Evolutionary conservation across 768 basidiomycete genomes (phyloP).

Genomic region (Leucocoprinus leucothites): DNA sequence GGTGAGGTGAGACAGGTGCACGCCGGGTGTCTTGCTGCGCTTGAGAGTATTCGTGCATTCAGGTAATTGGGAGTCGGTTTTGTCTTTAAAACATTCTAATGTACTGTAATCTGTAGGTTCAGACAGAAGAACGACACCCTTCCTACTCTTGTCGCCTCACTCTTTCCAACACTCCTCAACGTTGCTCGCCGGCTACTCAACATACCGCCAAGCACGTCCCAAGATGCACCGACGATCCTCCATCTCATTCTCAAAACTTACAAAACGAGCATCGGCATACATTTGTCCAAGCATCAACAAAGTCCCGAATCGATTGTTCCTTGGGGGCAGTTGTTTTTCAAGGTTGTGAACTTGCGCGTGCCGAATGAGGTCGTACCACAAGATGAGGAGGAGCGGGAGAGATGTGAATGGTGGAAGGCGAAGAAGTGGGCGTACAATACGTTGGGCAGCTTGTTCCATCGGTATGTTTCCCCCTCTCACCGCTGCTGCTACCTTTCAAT

Average conservation of each 20-base stretch:
- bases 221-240: slow-evolving; percentile 79
- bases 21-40: slow-evolving; percentile 73
- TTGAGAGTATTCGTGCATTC: slow-evolving; percentile 79
- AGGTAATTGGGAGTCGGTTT: slow-evolving; percentile 38
- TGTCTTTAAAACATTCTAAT: too few species aligned
- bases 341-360: slow-evolving; percentile 69
- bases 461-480: slow-evolving; percentile 32
- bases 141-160: slow-evolving; percentile 51
- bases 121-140: slow-evolving; percentile 61
- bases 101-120: slow-evolving; percentile 51
- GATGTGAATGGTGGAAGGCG: slow-evolving; percentile 84
- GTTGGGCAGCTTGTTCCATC: slow-evolving; percentile 75
- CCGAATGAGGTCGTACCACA: slow-evolving; percentile 64
- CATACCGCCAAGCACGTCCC: slow-evolving; percentile 55
- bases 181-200: slow-evolving; percentile 70
- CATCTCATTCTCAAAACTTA: slow-evolving; percentile 88
- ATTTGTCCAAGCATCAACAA: slow-evolving; percentile 74
- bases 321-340: slow-evolving; percentile 84
- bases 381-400: slow-evolving; percentile 74
- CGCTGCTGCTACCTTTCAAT: not conserved
- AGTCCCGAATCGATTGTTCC: slow-evolving; percentile 72
- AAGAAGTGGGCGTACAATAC: slow-evolving; percentile 94
- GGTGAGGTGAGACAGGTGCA: slow-evolving; percentile 69
- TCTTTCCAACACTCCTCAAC: slow-evolving; percentile 75
- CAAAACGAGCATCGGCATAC: slow-evolving; percentile 75